These are phyloP conservation scores for Trichophyton equinum DNA, from an alignment of 2,329 filamentous ascomycete species.

Conservation along the genomic window DNA sequence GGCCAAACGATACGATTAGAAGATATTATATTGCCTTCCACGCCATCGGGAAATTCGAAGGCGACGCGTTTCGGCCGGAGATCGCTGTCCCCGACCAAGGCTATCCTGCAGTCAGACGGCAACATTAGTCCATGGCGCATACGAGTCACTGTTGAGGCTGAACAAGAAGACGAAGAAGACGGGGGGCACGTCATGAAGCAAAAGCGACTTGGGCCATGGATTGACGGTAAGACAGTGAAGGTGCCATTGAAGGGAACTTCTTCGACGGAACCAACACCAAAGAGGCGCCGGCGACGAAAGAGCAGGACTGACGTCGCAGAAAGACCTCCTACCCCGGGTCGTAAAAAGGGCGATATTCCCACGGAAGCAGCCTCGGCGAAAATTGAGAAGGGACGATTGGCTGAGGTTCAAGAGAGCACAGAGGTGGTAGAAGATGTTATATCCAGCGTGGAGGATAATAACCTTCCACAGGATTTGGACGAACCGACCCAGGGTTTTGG, in stretches of 20 bases:
- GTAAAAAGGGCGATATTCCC: slow-evolving; percentile 7
- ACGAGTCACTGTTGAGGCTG: slow-evolving; percentile 36
- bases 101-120: slow-evolving; percentile 21
- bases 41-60: slow-evolving; percentile 24
- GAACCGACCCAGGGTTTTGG: slow-evolving; percentile 13
- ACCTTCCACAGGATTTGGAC: background rate
- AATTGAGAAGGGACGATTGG: slow-evolving; percentile 12
- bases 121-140: slow-evolving; percentile 38
- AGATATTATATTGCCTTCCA: slow-evolving; percentile 26
- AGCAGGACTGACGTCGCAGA: slow-evolving; percentile 28
- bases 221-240: slow-evolving; percentile 27
- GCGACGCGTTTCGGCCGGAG: slow-evolving; percentile 15
- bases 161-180: slow-evolving; percentile 33
- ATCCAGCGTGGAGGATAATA: background rate
- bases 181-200: slow-evolving; percentile 22
- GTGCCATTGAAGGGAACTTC: slow-evolving; percentile 30
- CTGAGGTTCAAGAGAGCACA: background rate
- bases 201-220: slow-evolving; percentile 12
- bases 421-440: background rate
- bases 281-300: slow-evolving; percentile 31
- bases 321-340: slow-evolving; percentile 26
- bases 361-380: background rate
- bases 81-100: slow-evolving; percentile 27
- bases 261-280: slow-evolving; percentile 26
- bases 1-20: slow-evolving; percentile 31